Conservation (phyloP, 1,284 basidiomycete genomes). For the Hymenochaete sp. region DNA sequence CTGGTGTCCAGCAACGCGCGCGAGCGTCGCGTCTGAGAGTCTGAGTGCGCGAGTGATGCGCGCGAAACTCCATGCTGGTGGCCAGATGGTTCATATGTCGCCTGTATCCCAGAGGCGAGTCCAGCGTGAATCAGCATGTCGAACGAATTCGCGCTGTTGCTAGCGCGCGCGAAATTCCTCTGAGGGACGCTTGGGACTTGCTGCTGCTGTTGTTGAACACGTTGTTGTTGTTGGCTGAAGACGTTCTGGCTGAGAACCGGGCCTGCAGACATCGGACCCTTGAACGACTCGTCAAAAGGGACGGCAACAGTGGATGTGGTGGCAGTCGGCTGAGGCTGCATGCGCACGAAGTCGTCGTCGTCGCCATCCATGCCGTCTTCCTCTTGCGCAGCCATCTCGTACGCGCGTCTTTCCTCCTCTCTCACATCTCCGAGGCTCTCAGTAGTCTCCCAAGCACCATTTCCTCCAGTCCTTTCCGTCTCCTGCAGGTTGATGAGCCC, state of each 20-base stretch:
- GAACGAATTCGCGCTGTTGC: no score
- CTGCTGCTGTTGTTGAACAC: slow-evolving; percentile 15
- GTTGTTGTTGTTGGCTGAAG: slow-evolving; percentile 16
- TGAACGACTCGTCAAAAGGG: no score
- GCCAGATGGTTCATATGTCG: slow-evolving; percentile 16
- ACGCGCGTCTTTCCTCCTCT: slow-evolving; percentile 23
- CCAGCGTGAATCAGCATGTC: slow-evolving; percentile 13
- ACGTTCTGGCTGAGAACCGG: not conserved
- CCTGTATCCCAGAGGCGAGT: slow-evolving; percentile 13
- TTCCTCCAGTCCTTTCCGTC: slow-evolving; percentile 46
- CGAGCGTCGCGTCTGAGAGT: slow-evolving; percentile 7
- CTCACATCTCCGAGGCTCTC: slow-evolving; percentile 15
- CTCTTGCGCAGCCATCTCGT: slow-evolving; percentile 35
- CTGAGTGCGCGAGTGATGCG: slow-evolving; percentile 16
- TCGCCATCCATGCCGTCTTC: slow-evolving; percentile 34
- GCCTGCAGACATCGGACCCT: no score
- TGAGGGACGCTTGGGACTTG: no score
- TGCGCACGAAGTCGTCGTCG: slow-evolving; percentile 28
- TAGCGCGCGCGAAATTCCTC: slow-evolving; percentile 9
- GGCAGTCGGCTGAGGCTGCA: slow-evolving; percentile 9
- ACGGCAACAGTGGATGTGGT: slow-evolving; percentile 6
- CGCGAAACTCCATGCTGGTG: slow-evolving; percentile 13
- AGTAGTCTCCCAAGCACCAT: slow-evolving; percentile 11
- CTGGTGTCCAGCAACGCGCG: slow-evolving; percentile 12
- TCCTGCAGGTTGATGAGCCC: slow-evolving; percentile 41